These are phyloP conservation scores for Schoenoplectus triqueter DNA, from an alignment of 202 grass and related monocot species.

Conservation along the genomic window DNA sequence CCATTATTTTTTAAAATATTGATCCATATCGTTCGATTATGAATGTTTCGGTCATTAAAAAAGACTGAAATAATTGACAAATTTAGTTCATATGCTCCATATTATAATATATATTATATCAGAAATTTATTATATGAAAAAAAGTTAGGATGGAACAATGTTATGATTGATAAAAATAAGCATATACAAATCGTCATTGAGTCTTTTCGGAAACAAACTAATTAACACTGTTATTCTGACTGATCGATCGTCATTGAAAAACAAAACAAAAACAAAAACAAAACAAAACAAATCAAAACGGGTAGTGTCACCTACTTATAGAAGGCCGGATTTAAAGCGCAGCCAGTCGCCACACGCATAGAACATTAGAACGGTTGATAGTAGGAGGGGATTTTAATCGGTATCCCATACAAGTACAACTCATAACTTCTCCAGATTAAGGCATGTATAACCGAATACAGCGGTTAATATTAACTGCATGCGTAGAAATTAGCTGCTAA, in stretches of 20 bases:
- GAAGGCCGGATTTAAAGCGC: not conserved
- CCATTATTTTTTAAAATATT: too few species aligned
- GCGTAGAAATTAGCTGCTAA: not conserved
- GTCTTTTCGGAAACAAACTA: not conserved
- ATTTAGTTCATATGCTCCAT: too few species aligned
- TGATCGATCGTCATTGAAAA: not conserved
- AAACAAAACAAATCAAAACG: not conserved
- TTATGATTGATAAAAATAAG: not conserved
- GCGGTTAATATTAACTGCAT: not conserved
- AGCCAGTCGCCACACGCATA: not conserved
- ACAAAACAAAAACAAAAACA: not conserved
- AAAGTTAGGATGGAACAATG: not conserved
- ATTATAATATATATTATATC: too few species aligned
- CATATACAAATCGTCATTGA: too few species aligned
- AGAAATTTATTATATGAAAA: too few species aligned
- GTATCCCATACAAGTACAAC: not conserved
- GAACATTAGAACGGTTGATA: not conserved
- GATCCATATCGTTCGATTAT: too few species aligned
- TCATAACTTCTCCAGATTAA: slow-evolving; percentile 1
- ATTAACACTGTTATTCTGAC: not conserved
- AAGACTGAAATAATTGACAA: too few species aligned
- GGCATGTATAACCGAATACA: not conserved
- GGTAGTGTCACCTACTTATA: not conserved
- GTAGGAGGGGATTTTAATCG: not conserved
- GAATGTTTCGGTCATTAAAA: too few species aligned